These are phyloP conservation scores for Coemansia sp. DNA, from an alignment of 192 early-diverging fungal genomes.

Conservation along the genomic window DNA sequence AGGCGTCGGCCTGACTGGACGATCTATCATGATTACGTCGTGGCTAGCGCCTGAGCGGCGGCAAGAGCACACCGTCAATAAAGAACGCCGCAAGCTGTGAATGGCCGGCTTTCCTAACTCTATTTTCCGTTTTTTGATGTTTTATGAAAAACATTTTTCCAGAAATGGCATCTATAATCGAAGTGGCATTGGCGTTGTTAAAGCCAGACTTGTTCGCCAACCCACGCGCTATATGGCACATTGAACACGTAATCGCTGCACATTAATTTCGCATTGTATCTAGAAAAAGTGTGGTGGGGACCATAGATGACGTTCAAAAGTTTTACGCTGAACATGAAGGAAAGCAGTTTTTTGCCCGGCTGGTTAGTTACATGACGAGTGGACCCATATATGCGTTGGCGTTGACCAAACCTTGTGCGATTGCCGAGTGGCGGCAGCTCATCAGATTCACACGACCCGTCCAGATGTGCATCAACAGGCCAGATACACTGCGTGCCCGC, in stretches of 20 bases:
- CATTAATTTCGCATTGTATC: too few species aligned
- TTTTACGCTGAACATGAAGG: conserved; percentile 5
- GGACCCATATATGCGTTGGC: conserved; percentile 63
- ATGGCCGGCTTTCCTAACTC: not conserved
- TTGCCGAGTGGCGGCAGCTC: conserved; percentile 59
- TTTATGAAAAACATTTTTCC: too few species aligned
- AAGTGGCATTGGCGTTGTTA: conserved; percentile 59
- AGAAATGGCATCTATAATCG: not conserved
- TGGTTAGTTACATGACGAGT: conserved; percentile 72
- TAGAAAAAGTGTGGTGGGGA: too few species aligned
- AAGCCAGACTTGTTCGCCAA: conserved; percentile 72
- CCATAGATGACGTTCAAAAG: too few species aligned
- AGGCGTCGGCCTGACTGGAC: conserved; percentile 15
- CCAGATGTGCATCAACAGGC: conserved; percentile 60
- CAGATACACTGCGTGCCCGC: conserved; percentile 46
- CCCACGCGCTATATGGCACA: conserved; percentile 29
- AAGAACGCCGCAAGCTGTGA: conserved; percentile 4
- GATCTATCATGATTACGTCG: conserved; percentile 8
- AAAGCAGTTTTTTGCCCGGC: conserved; percentile 65
- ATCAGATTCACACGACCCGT: conserved; percentile 69
- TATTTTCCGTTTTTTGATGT: not conserved
- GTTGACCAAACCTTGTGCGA: conserved; percentile 57
- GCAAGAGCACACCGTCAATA: conserved; percentile 15
- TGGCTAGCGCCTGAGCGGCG: conserved; percentile 38
- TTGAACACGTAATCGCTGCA: conserved; percentile 18